Evolutionary conservation across 2,329 filamentous ascomycete genomes (phyloP).

Genomic region (Talaromyces albobiverticillius): DNA sequence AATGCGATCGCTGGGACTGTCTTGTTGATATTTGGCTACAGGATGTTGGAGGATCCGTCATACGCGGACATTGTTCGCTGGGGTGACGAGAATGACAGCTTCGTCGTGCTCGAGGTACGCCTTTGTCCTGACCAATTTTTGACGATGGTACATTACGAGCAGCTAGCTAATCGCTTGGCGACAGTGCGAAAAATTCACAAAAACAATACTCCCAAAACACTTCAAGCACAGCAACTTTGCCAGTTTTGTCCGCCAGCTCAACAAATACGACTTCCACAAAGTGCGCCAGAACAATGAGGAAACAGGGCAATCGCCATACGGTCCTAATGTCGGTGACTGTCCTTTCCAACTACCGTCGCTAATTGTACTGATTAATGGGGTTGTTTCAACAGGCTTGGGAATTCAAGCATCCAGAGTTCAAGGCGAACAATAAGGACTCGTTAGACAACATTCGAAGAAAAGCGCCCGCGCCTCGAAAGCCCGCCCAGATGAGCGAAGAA

Average conservation of each 20-base stretch:
- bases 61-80: slow-evolving; percentile 92
- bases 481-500: slow-evolving; percentile 64
- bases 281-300: slow-evolving; percentile 89
- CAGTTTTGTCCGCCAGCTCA: slow-evolving; percentile 90
- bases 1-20: slow-evolving; percentile 13
- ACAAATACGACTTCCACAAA: slow-evolving; percentile 99
- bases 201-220: slow-evolving; percentile 92
- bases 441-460: slow-evolving; percentile 95
- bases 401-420: slow-evolving; percentile 96
- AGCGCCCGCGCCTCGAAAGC: slow-evolving; percentile 84
- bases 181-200: slow-evolving; percentile 97
- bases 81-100: slow-evolving; percentile 92
- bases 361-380: not conserved
- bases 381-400: slow-evolving; percentile 79
- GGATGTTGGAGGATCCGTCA: slow-evolving; percentile 93
- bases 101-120: slow-evolving; percentile 90
- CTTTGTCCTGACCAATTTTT: not conserved
- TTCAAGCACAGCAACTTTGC: slow-evolving; percentile 99
- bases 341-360: not conserved
- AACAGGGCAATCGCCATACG: slow-evolving; percentile 76
- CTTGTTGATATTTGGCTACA: slow-evolving; percentile 35
- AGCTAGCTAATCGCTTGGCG: slow-evolving; percentile 19
- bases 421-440: slow-evolving; percentile 91
- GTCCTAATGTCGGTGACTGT: slow-evolving; percentile 63
- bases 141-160: slow-evolving; percentile 10